Base-by-base conservation (phyloP, 805 yeast species). In the Cyberlindnera mrakii region DNA sequence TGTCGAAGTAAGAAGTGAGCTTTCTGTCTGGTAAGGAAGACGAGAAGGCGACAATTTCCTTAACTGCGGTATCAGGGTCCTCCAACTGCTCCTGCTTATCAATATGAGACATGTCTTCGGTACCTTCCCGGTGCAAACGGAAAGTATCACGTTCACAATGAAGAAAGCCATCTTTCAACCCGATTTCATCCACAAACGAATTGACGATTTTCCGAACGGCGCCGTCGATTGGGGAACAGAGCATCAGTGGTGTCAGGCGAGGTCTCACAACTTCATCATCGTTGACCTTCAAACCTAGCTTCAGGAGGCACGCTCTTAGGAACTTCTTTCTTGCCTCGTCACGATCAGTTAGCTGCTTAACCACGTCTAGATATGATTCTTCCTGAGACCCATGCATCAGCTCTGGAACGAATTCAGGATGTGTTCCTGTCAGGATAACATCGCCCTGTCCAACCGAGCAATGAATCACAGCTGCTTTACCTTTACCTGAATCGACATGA, bases 331-430 rank as follows among this genome's bases (percentile, higher is more conserved):
- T 71, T 3, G 62, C 55, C 3, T 57, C 58, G 41, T 82, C 80
- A 30, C 71, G 55, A 0, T 60, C 60, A 17, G 59, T 58, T 23
- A 89, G 60, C 0, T 55, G 59, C 3, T 65, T 54, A 3, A 77
- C 61, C 3, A 79, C 65, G 0, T 53, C 43, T 6, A 53, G 48
- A 39, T 65, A 63, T 15, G 66, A 36, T 48, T 62, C 37, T 47
- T 66, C 44, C 30, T 47, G 50, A 6, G 64, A 50, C 23, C 65
- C 66, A 16, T 63, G 63, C 47, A 74, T 64, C 49, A 80, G 53
- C 14, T 74, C 65, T 14, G 88, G 82, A 3, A 78, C 69, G 57
- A 81, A 89, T 62, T 93, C 99, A 0, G 96, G 96, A 63, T 93
- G 99, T 0, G 87, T 75, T 0, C 98, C 98, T 13, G 84, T 71